Evolutionary conservation across 306 rosid species (phyloP).

Genomic region (Corylus avellana): DNA sequence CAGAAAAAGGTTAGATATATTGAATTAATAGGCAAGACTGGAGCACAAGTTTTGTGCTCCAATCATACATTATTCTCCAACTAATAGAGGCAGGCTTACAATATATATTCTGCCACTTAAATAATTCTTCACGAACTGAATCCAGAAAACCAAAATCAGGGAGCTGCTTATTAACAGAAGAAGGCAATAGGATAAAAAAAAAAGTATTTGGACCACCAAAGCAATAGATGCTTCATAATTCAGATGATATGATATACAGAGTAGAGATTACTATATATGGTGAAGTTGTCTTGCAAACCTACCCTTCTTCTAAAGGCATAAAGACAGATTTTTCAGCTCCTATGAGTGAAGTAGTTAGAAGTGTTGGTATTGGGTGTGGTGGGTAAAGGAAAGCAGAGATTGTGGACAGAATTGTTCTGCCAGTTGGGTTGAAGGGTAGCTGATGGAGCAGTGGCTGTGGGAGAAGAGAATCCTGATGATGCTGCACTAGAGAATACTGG

Average conservation of each 20-base stretch:
- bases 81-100: background rate
- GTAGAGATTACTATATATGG: background rate
- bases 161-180: background rate
- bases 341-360: conserved; percentile 1
- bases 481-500: conserved; percentile 53
- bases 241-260: no score
- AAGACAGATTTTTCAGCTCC: conserved; percentile 4
- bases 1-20: no score
- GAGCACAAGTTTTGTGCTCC: background rate
- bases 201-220: background rate
- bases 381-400: conserved; percentile 22
- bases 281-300: background rate
- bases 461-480: conserved; percentile 73
- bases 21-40: background rate
- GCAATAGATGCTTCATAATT: conserved; percentile 1
- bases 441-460: conserved; percentile 20
- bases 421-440: conserved; percentile 10
- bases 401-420: conserved; percentile 30
- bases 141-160: background rate
- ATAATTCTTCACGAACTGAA: background rate
- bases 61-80: background rate
- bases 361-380: conserved; percentile 4
- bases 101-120: background rate
- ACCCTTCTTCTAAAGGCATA: conserved; percentile 10
- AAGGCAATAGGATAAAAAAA: background rate